Conservation (phyloP, 2,329 filamentous ascomycete genomes). For the Incumbomyces delicatus region DNA sequence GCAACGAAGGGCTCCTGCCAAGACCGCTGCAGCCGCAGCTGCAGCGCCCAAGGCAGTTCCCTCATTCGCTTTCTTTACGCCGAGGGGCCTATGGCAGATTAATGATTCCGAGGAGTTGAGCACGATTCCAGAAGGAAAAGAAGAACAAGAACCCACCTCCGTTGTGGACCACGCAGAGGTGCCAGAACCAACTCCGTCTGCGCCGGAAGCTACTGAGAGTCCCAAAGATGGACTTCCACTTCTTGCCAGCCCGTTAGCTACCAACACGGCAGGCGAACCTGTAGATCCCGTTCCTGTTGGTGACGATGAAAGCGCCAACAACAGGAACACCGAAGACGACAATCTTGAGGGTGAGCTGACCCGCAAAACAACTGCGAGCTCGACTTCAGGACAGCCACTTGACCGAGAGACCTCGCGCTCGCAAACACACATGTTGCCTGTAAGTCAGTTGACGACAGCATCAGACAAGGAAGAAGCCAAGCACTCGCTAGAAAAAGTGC, state of each 20-base stretch:
- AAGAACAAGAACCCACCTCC: slow-evolving; percentile 42
- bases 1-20: slow-evolving; percentile 59
- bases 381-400: slow-evolving; percentile 11
- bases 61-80: slow-evolving; percentile 14
- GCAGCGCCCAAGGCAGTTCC: slow-evolving; percentile 8
- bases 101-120: slow-evolving; percentile 17
- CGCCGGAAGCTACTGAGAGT: neutral
- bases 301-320: neutral
- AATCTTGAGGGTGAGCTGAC: slow-evolving; percentile 14
- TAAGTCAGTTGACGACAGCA: slow-evolving; percentile 16
- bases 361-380: slow-evolving; percentile 15
- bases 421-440: slow-evolving; percentile 14
- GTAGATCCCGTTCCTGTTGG: slow-evolving; percentile 27
- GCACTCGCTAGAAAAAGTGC: neutral
- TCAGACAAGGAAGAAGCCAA: neutral
- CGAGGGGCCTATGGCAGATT: slow-evolving; percentile 18
- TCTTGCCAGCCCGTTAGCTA: slow-evolving; percentile 25
- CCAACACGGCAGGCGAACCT: slow-evolving; percentile 27
- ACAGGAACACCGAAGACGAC: no score
- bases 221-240: slow-evolving; percentile 10
- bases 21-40: slow-evolving; percentile 30
- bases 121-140: slow-evolving; percentile 5
- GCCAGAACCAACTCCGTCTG: slow-evolving; percentile 33
- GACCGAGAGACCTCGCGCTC: slow-evolving; percentile 14
- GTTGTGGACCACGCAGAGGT: slow-evolving; percentile 22